Percentiles rank a stretch among this genome's conserved stretches.
These are phyloP conservation scores for Dacryopinax primogenitus DNA, from an alignment of 768 basidiomycete genomes.

Conservation along the genomic window DNA sequence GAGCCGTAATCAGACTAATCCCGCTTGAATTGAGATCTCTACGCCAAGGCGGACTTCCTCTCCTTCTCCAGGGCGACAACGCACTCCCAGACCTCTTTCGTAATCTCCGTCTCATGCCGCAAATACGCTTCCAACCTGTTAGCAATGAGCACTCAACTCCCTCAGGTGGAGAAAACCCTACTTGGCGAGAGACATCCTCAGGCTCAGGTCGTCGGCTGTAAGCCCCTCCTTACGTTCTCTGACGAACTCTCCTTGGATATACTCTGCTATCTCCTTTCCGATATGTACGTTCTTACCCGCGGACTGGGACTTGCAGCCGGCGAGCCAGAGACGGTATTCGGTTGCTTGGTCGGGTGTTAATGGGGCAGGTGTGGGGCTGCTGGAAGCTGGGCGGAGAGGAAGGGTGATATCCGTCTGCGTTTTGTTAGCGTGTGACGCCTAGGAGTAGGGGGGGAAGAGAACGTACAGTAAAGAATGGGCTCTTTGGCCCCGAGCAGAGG, in stretches of 20 bases:
- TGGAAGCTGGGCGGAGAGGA: slow-evolving; percentile 32
- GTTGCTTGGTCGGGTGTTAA: background rate
- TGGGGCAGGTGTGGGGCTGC: slow-evolving; percentile 7
- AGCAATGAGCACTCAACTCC: slow-evolving; percentile 12
- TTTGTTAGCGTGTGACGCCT: background rate
- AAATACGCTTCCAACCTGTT: slow-evolving; percentile 52
- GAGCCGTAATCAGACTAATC: background rate
- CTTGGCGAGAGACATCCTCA: slow-evolving; percentile 58
- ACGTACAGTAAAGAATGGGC: slow-evolving; percentile 56
- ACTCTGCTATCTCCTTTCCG: slow-evolving; percentile 29
- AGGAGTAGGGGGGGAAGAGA: background rate
- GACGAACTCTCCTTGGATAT: slow-evolving; percentile 67
- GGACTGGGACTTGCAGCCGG: background rate
- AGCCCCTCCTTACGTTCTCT: slow-evolving; percentile 29
- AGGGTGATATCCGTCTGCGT: slow-evolving; percentile 48
- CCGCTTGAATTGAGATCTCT: background rate
- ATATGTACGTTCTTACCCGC: background rate
- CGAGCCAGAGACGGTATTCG: slow-evolving; percentile 1
- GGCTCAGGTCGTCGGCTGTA: slow-evolving; percentile 51
- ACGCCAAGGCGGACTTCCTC: slow-evolving; percentile 23
- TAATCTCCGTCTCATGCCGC: slow-evolving; percentile 42
- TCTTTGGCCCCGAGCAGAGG: slow-evolving; percentile 50
- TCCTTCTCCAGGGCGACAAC: slow-evolving; percentile 47
- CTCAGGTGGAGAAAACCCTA: slow-evolving; percentile 25
- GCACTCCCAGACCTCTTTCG: slow-evolving; percentile 47